Evolutionary conservation across 805 yeast species (phyloP).

Genomic region (Monosporozyma servazzii): DNA sequence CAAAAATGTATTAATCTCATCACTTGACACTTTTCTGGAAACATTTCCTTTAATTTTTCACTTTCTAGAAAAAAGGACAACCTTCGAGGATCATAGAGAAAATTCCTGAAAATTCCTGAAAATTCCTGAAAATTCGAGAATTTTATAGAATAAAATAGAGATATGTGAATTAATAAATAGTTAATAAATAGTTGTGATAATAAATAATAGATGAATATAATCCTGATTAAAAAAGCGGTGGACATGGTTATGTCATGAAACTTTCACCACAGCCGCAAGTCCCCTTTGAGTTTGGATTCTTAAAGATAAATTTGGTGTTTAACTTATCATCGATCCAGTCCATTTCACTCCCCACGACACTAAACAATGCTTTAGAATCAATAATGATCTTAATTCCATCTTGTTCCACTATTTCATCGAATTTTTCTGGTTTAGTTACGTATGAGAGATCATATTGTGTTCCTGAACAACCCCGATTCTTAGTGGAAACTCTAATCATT

Average conservation of each 20-base stretch:
- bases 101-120: background rate
- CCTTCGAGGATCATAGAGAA: background rate
- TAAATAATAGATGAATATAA: background rate
- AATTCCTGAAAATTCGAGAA: background rate
- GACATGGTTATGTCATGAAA: constrained; percentile 66
- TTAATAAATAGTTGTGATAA: constrained; percentile 6
- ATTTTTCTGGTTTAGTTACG: constrained; percentile 84
- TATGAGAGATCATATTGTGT: constrained; percentile 85
- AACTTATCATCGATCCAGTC: constrained; percentile 95
- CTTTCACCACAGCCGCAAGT: constrained; percentile 99
- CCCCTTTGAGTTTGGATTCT: constrained; percentile 94
- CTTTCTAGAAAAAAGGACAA: background rate
- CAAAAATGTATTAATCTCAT: background rate
- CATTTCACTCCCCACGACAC: constrained; percentile 96
- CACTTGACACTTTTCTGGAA: constrained; percentile 1
- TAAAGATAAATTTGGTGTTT: constrained; percentile 81
- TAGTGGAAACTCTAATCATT: constrained; percentile 86
- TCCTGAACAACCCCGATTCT: constrained; percentile 95
- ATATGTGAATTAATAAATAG: background rate
- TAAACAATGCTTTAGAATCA: constrained; percentile 91
- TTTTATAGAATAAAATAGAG: background rate
- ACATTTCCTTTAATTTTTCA: background rate
- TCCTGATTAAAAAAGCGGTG: background rate
- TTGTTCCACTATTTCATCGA: constrained; percentile 87
- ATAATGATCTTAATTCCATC: constrained; percentile 88